Evolutionary conservation across 306 rosid genomes (phyloP).

Genomic region (Quercus mongolica): DNA sequence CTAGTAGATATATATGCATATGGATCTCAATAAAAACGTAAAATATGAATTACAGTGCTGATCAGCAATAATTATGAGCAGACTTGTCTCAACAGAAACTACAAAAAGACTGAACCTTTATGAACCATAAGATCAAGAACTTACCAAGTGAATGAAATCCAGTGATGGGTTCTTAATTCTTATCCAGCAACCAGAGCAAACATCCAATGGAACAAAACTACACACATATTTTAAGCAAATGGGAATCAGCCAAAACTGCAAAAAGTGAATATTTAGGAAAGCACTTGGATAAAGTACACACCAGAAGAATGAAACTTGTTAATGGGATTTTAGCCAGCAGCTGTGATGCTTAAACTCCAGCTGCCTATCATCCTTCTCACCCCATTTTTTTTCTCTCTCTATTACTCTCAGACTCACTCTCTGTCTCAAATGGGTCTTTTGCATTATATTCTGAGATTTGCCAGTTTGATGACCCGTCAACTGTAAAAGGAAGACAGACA

Average conservation of each 20-base stretch:
- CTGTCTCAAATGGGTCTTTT: constrained; percentile 28
- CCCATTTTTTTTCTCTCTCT: constrained; percentile 49
- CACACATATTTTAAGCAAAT: constrained; percentile 34
- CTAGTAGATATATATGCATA: background rate
- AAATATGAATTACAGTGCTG: background rate
- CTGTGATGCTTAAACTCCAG: constrained; percentile 29
- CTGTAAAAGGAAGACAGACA: constrained; percentile 37
- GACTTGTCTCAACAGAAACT: constrained; percentile 4
- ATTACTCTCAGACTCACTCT: constrained; percentile 6
- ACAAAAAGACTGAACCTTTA: constrained; percentile 22
- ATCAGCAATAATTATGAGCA: constrained; percentile 18
- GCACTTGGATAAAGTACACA: constrained; percentile 31
- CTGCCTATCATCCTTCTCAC: constrained; percentile 36
- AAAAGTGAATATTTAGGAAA: constrained; percentile 20
- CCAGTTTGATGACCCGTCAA: constrained; percentile 36
- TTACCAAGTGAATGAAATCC: constrained; percentile 30
- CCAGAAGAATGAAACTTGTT: constrained; percentile 28
- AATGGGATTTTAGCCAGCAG: constrained; percentile 37
- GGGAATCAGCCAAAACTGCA: constrained; percentile 26
- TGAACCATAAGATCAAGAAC: constrained; percentile 30
- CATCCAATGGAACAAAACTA: constrained; percentile 16
- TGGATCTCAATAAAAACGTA: background rate
- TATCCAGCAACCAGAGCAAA: constrained; percentile 21
- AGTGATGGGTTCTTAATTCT: constrained; percentile 11
- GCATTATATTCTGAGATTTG: constrained; percentile 32